Conservation (phyloP, 331 rosid genomes). For the Prunus yedoensis region DNA sequence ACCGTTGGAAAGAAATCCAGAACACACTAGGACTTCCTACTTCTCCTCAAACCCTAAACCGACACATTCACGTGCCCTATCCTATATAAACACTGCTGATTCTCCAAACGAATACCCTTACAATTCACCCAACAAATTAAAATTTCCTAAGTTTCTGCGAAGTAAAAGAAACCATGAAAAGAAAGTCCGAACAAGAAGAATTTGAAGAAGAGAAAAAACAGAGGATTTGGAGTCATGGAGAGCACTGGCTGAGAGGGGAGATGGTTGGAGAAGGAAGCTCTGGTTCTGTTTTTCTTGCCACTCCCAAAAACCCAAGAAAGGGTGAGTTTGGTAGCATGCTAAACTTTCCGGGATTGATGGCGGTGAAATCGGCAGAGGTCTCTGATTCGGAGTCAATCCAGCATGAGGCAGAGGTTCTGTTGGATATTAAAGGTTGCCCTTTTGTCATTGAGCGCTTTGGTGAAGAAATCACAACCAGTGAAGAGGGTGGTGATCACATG, state of each 20-base stretch:
- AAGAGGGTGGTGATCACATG: neutral
- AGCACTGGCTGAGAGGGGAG: slow-evolving; percentile 13
- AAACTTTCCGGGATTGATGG: slow-evolving; percentile 20
- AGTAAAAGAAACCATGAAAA: slow-evolving; percentile 7
- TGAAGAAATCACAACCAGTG: neutral
- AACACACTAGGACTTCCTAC: too few species aligned
- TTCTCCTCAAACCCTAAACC: too few species aligned
- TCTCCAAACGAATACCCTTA: too few species aligned
- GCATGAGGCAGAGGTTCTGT: slow-evolving; percentile 17
- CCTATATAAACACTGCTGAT: too few species aligned
- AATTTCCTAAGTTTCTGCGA: too few species aligned
- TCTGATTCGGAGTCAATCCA: slow-evolving; percentile 6
- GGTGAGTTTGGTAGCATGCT: neutral
- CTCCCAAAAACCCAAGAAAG: neutral
- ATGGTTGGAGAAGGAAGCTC: slow-evolving; percentile 15
- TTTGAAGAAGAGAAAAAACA: neutral
- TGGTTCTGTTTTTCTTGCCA: slow-evolving; percentile 19
- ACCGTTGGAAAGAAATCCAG: too few species aligned
- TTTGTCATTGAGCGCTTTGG: slow-evolving; percentile 16
- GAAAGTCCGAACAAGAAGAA: slow-evolving; percentile 1
- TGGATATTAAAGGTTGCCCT: slow-evolving; percentile 17
- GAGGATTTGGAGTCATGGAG: neutral
- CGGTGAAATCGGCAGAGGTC: slow-evolving; percentile 15
- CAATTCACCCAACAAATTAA: too few species aligned
- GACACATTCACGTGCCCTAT: too few species aligned